A percentile compares a stretch with the other conserved stretches of the same genome.
Conservation (phyloP, 352 stramenopile genomes). For the Phytophthora citricola region DNA sequence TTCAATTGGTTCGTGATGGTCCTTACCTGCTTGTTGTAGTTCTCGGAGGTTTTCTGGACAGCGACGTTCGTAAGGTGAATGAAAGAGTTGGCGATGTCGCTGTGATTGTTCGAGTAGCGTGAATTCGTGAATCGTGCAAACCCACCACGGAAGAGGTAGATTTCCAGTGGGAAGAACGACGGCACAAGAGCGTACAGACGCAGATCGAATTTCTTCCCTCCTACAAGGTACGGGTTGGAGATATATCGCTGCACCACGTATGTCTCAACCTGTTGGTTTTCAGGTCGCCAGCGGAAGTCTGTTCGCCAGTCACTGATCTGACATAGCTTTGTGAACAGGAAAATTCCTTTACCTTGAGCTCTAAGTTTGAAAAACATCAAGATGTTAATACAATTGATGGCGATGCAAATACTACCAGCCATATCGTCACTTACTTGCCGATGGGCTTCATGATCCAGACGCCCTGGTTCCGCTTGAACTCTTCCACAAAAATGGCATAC, state of each 20-base stretch:
- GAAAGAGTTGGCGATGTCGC: constrained; percentile 91
- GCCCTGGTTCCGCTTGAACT: constrained; percentile 92
- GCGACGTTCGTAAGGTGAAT: constrained; percentile 96
- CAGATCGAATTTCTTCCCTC: constrained; percentile 96
- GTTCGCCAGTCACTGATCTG: constrained; percentile 95
- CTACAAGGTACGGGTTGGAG: constrained; percentile 93
- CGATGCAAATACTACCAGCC: background rate
- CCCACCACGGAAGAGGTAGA: constrained; percentile 92
- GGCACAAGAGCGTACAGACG: constrained; percentile 94
- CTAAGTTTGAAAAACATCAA: constrained; percentile 26
- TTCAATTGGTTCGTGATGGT: background rate
- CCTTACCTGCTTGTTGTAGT: constrained; percentile 90
- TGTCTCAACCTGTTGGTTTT: constrained; percentile 88
- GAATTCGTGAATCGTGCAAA: constrained; percentile 93
- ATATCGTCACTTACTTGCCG: constrained; percentile 67
- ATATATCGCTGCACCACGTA: constrained; percentile 97
- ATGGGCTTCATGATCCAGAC: constrained; percentile 98
- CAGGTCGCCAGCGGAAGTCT: constrained; percentile 82
- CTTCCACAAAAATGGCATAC: constrained; percentile 95
- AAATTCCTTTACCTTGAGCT: constrained; percentile 93
- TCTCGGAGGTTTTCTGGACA: constrained; percentile 94
- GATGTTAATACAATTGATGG: background rate
- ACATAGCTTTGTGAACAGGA: constrained; percentile 94
- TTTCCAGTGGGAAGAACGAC: constrained; percentile 91
- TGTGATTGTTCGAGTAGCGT: constrained; percentile 90